These are phyloP conservation scores for Apophysomyces ossiformis DNA, from an alignment of 371 early-diverging fungal genomes.

Conservation along the genomic window DNA sequence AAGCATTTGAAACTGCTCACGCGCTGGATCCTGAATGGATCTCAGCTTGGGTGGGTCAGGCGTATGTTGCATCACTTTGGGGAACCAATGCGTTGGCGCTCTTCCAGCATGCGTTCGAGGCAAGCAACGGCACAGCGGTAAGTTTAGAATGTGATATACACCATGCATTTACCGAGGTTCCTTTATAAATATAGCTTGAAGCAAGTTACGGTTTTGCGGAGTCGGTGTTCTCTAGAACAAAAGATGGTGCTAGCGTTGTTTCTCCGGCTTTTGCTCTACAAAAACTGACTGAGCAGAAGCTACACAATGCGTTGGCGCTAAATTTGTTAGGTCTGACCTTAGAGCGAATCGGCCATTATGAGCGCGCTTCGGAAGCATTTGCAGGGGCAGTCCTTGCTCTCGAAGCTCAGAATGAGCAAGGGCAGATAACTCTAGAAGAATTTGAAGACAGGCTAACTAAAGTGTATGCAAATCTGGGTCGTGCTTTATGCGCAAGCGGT, in stretches of 20 bases:
- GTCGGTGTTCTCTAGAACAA: constrained; percentile 49
- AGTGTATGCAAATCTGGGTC: constrained; percentile 64
- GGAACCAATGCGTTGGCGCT: constrained; percentile 62
- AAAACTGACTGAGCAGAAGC: constrained; percentile 72
- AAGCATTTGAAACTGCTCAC: constrained; percentile 79
- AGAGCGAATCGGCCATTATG: constrained; percentile 74
- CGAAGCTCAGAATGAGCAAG: constrained; percentile 38
- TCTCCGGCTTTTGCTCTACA: constrained; percentile 72
- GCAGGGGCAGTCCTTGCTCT: constrained; percentile 59
- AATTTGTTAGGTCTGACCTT: constrained; percentile 79
- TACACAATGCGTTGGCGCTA: constrained; percentile 62
- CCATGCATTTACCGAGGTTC: not conserved
- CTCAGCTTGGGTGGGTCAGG: constrained; percentile 88
- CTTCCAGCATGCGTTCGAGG: constrained; percentile 79
- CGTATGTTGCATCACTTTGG: constrained; percentile 69
- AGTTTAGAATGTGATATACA: constrained; percentile 15
- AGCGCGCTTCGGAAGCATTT: constrained; percentile 71
- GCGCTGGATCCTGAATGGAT: constrained; percentile 81
- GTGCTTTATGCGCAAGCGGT: constrained; percentile 61
- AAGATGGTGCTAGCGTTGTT: constrained; percentile 34
- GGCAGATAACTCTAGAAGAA: constrained; percentile 20
- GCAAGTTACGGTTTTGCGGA: constrained; percentile 76
- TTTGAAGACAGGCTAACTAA: constrained; percentile 31
- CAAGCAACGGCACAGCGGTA: constrained; percentile 62
- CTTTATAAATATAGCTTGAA: constrained; percentile 49